phyloP scores from a whole-genome alignment of 108 stramenopile genomes.

The Fragilaria crotonensis region DNA sequence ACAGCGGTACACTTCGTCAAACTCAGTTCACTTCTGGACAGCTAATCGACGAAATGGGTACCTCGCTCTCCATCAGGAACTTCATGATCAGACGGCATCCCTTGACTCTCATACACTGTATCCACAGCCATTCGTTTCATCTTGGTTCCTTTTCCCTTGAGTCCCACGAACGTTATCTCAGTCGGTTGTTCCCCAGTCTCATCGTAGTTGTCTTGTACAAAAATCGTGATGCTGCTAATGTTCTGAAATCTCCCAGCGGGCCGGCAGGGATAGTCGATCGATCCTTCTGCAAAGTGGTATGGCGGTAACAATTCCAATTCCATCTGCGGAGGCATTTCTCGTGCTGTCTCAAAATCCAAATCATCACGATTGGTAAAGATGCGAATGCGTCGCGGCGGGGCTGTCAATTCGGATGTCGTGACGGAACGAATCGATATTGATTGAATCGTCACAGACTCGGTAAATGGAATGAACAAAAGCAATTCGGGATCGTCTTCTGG shows the following conservation, averaged over 20 bases:
- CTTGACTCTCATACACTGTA: slow-evolving; percentile 63
- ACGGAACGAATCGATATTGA: slow-evolving; percentile 38
- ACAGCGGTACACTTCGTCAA: too few species aligned
- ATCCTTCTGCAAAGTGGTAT: slow-evolving; percentile 58
- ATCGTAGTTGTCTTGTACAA: slow-evolving; percentile 63
- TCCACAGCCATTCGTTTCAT: slow-evolving; percentile 67
- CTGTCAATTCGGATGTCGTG: slow-evolving; percentile 4
- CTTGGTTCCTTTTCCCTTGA: slow-evolving; percentile 78
- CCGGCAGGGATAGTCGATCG: slow-evolving; percentile 77
- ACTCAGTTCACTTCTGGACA: too few species aligned
- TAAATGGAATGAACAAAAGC: slow-evolving; percentile 67
- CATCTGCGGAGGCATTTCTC: slow-evolving; percentile 53
- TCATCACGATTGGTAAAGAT: slow-evolving; percentile 69
- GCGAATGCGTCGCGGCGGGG: slow-evolving; percentile 50
- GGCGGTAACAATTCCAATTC: slow-evolving; percentile 59
- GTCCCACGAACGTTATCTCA: slow-evolving; percentile 70
- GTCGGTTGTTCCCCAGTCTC: slow-evolving; percentile 49
- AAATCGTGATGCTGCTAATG: slow-evolving; percentile 65
- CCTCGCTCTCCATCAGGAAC: slow-evolving; percentile 54
- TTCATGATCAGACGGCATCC: slow-evolving; percentile 77
- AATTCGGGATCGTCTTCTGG: slow-evolving; percentile 80
- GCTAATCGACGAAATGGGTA: too few species aligned
- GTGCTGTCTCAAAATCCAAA: slow-evolving; percentile 78
- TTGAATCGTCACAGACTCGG: slow-evolving; percentile 63
- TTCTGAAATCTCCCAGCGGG: slow-evolving; percentile 80